These are phyloP conservation scores for Cordyceps farinosa DNA, from an alignment of 2,329 filamentous ascomycete species.

Conservation along the genomic window DNA sequence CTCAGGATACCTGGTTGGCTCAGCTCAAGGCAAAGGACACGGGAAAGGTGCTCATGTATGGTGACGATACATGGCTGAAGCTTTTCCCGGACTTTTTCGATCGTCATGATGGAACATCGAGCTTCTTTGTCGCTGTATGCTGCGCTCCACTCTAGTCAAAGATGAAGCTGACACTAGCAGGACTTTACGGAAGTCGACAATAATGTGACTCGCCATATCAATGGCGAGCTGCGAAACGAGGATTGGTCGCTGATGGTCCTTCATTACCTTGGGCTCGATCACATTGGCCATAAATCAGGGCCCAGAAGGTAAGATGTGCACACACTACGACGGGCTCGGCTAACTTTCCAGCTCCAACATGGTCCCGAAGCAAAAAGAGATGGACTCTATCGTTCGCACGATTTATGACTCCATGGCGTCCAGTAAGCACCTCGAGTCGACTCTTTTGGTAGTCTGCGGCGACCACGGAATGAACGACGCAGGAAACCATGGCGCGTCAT, in stretches of 20 bases:
- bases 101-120: constrained; percentile 86
- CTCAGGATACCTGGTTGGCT: constrained; percentile 93
- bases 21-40: constrained; percentile 73
- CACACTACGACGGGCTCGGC: neutral
- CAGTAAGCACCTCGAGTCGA: constrained; percentile 67
- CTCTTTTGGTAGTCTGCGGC: constrained; percentile 80
- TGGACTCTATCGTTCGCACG: constrained; percentile 76
- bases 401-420: constrained; percentile 75
- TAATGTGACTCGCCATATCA: constrained; percentile 90
- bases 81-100: constrained; percentile 87
- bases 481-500: constrained; percentile 93
- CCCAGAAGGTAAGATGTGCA: constrained; percentile 61
- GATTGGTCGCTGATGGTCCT: constrained; percentile 95
- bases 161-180: constrained; percentile 40
- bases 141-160: neutral
- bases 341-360: constrained; percentile 67
- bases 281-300: constrained; percentile 95
- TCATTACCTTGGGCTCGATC: constrained; percentile 93
- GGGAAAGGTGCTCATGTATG: constrained; percentile 88
- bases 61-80: constrained; percentile 98
- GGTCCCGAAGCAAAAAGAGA: constrained; percentile 88
- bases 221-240: constrained; percentile 65
- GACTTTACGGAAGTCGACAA: constrained; percentile 98
- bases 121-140: constrained; percentile 94
- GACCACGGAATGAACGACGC: constrained; percentile 99